Conservation (phyloP, 2,329 filamentous ascomycete species). For the Bipolaris victoriae region DNA sequence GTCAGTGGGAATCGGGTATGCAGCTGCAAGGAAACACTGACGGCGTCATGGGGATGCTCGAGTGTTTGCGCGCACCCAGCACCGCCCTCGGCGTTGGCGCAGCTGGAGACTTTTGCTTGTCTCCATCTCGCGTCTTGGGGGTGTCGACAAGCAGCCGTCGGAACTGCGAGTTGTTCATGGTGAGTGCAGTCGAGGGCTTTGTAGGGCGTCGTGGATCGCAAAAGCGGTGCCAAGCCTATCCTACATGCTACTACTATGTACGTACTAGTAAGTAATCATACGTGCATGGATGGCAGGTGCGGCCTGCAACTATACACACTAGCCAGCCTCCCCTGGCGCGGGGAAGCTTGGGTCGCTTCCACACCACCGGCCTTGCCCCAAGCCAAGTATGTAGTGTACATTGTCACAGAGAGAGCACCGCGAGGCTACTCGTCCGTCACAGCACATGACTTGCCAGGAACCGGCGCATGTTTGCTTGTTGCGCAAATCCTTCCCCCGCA, state of each 20-base stretch:
- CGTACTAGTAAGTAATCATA: not conserved
- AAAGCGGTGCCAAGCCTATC: slow-evolving; percentile 15
- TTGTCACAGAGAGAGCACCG: not conserved
- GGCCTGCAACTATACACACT: too few species aligned
- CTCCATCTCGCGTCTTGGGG: slow-evolving; percentile 47
- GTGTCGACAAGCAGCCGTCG: slow-evolving; percentile 70
- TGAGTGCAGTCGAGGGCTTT: slow-evolving; percentile 8
- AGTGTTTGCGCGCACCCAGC: slow-evolving; percentile 77
- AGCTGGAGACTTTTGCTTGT: slow-evolving; percentile 29
- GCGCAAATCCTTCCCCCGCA: too few species aligned
- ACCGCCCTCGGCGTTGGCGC: slow-evolving; percentile 51
- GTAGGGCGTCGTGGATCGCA: slow-evolving; percentile 3
- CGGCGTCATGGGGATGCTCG: slow-evolving; percentile 94
- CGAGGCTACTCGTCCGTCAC: not conserved
- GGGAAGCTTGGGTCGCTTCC: slow-evolving; percentile 8
- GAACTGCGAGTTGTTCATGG: slow-evolving; percentile 97
- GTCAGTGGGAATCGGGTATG: slow-evolving; percentile 10
- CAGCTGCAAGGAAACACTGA: slow-evolving; percentile 53
- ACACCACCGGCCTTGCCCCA: slow-evolving; percentile 1
- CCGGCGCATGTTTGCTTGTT: not conserved
- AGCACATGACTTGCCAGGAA: not conserved
- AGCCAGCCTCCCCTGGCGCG: not conserved
- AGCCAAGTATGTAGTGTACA: too few species aligned
- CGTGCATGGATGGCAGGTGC: too few species aligned
- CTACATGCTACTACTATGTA: not conserved